Evolutionary conservation across 345 rosid species (phyloP), one percentile per base, ranked within the genome.

Genomic region (Fremontodendron californicum): DNA sequence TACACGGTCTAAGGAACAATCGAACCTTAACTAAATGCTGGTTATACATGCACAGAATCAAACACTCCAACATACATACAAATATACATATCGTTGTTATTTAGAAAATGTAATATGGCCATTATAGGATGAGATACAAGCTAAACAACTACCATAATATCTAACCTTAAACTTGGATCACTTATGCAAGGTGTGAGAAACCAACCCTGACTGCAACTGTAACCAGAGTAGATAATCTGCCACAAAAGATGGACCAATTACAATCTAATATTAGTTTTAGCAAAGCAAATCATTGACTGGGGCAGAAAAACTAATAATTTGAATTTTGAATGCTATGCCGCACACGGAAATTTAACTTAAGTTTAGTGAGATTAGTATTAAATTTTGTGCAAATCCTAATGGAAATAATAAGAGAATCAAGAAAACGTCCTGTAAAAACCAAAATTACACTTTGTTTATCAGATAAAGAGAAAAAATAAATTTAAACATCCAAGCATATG

Each of bases 191-290:
- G 99, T 3, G 98, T 91, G 82, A 94, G 87, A 75, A 96, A 96
- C 99, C 98, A 94, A 79, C 99, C 99, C 84, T 96, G 99, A 74
- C 88, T 83, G 87, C 99, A 96, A 81, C 84, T 90, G 81, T 93
- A 96, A 76, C 97, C 85, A 8, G 98, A 96, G 83, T 96, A 96
- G 69, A 96, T 93, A 74, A 96, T 77, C 99, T 96, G 90, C 77
- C 23, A 79, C 29, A 82, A 81, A 79, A 81, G 75, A 75, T 16
- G 21, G 67, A 81, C 27, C 62, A 21, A 55, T 55, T 55, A 23
- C 12, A 55, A 55, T 55, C 11, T 55, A 55, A 55, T 55, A 21
- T 21, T 55, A 21, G 67, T 48, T 73, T 27, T 63, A 42, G 52
- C 64, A 70, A 73, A 73, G 57, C 70, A 51, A 73, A 31, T 54